phyloP scores from a whole-genome alignment of 306 rosid genomes.

The Vicia sativa region DNA sequence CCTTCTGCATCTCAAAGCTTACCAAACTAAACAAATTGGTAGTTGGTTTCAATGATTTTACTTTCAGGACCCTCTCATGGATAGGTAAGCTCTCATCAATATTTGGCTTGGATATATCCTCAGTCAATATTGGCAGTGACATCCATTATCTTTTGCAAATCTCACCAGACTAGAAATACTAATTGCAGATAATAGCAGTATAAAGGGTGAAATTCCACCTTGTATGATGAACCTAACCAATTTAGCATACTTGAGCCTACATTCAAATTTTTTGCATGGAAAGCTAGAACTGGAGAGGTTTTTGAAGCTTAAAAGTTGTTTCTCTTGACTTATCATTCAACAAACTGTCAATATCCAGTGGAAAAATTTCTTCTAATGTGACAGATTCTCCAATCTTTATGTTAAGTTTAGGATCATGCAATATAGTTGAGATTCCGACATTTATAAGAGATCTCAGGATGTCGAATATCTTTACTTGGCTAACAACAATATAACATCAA shows the following conservation, averaged over 20 bases:
- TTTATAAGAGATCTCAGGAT: not conserved
- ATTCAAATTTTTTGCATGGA: not conserved
- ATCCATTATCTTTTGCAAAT: conserved; percentile 15
- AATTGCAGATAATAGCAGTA: not conserved
- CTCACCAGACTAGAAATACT: not conserved
- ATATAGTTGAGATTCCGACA: not conserved
- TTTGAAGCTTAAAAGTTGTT: too few species aligned
- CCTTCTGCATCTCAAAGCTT: conserved; percentile 5
- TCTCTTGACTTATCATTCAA: too few species aligned
- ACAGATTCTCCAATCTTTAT: too few species aligned
- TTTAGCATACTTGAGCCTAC: not conserved
- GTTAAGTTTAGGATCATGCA: too few species aligned
- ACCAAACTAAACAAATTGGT: conserved; percentile 1
- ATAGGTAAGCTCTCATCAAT: conserved; percentile 4
- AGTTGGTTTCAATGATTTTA: conserved; percentile 36
- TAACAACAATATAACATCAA: not conserved
- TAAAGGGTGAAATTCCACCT: conserved; percentile 19
- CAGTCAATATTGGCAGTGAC: conserved; percentile 29
- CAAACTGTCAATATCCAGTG: conserved; percentile 20
- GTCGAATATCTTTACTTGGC: not conserved
- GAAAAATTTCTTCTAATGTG: not conserved
- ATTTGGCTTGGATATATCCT: not conserved
- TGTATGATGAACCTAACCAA: not conserved
- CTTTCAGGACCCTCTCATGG: conserved; percentile 19
- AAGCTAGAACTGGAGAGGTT: not conserved